Base-by-base conservation (phyloP, 164 flowering plant species). In the Tetracentron sinense region DNA sequence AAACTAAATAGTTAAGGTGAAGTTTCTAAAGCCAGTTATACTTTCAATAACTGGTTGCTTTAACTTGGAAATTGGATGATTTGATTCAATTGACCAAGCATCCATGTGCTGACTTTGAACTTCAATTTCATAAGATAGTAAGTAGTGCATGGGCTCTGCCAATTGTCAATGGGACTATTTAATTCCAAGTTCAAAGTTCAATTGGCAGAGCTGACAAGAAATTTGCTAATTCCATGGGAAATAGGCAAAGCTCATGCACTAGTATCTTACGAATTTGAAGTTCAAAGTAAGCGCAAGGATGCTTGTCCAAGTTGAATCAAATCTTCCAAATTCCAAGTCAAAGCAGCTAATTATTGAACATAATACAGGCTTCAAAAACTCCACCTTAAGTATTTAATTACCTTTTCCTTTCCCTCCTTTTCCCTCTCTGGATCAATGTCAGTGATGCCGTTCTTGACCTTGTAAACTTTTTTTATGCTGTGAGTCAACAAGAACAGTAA, bases 401-500 rank as follows among this genome's bases (percentile, higher is more conserved):
- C 99, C 97, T 78, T 95, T 74, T 89, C 97, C 65, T 83, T 95
- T 72, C 86, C 88, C 73, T 95, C 99, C 78, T 92, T 95, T 68
- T 92, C 99, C 74, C 79, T 92, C 78, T 95, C 99, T n/a, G 99
- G 99, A 69, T 95, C 99, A 66, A 89, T 88, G 74, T 95, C 90
- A 23, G 97, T 95, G 50, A 92, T 57, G 66, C 96, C 88, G 65
- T 91, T 91, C 75, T 95, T 95, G 65, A 94, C 96, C 78, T 85
- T 95, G 71, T 86, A 88, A 16, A 89, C 96, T 76, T 95, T 95
- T n/a, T 73, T 90, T 95, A 66, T 95, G 97, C 29, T 94, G 82
- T 27, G 97, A 92, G 60, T 95, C 99, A 62, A 92, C 99, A 54
- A 95, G 84, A 57, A 96, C 96, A 72, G 99, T 95, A 79, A 95